Base-by-base conservation (phyloP, 2,329 filamentous ascomycete species). In the Fonsecaea erecta region DNA sequence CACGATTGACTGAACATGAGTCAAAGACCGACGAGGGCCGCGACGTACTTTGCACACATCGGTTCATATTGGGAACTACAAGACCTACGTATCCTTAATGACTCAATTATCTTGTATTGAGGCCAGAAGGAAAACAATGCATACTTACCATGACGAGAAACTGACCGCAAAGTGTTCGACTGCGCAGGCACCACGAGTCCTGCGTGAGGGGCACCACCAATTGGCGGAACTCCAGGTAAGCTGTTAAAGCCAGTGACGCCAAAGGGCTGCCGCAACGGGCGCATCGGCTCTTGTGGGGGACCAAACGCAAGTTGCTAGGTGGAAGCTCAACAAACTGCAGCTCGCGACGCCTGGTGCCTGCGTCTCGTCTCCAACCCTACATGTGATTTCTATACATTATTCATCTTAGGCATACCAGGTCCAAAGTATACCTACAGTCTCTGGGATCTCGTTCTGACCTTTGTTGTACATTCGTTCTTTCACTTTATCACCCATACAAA, bases 291-390 rank as follows among this genome's bases (percentile, higher is more conserved):
- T 12, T 34, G 37, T n/a, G 37, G 37, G 37, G 37, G 37, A 30
- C 28, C 28, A 8, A 30, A 3, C 3, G 8, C 3, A 16, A 16
- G 1, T 3, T 8, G 37, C 3, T 12, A 34, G 12, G 37, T 16
- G n/a, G 43, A 24, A 48, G 8, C 43, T 24, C 43, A 48, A 48
- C 43, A 11, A 48, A 11, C 43, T 48, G 43, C 37, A 40, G 37
- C 14, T 40, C 16, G 37, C 43, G 21, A 48, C 8, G 28, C 21
- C 43, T 48, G 43, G 43, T 53, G 52, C 52, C 52, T 53, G 52
- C 52, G 26, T 34, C 52, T 46, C 52, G 26, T 34, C 52, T 46
- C 21, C 37, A 43, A 28, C 34, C 12, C 30, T 3, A 51, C n/a
- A 21, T 34, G 24, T n/a, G 16, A 26, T 34, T 48, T 28, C 63